Base-by-base conservation (phyloP, 768 basidiomycete species). In the Mycena chlorophos region DNA sequence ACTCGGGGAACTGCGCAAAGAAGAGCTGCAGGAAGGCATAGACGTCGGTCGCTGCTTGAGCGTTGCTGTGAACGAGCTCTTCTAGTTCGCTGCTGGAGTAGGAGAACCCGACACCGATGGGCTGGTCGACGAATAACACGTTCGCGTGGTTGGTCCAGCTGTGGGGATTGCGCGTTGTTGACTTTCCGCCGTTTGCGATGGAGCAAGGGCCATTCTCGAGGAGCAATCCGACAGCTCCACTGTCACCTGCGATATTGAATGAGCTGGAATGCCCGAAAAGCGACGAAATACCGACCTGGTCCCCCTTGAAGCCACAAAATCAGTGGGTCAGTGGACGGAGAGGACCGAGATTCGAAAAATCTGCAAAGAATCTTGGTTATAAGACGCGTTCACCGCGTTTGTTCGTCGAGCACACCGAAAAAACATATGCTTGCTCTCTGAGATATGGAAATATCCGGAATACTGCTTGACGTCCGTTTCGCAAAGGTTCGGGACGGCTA, bases 151-250 rank as follows among this genome's bases (percentile, higher is more conserved):
- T 64, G 60, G 75, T 83, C 81, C 81, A 83, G 5, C 73, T 73
- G 68, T 77, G 66, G 6, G 71, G 69, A 69, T 83, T 82, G 3
- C 20, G 16, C 17, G 2, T 19, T 19, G 60, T 55, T 29, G 49
- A 54, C 34, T 27, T 25, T 17, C 86, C 86, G 3, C 78, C 72
- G 37, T 82, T 70, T 3, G 75, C 71, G 52, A 89, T 74, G 20
- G 70, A 66, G 70, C 88, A 89, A 0, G 89, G 87, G 2, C 88
- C 89, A 23, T 87, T 78, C 62, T 90, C 87, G 58, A 88, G 84
- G 39, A 90, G 72, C 29, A 89, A 76, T 8, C 88, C 88, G 6
- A 81, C 80, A 16, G 78, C 56, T 17, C 54, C 55, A 25, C 61
- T 58, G 19, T 62, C 61, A n/a, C 61, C 61, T 58, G 49, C 5